Evolutionary conservation across 225 moss, liverwort and hornwort species (phyloP).

Genomic region (Polytrichum formosum): DNA sequence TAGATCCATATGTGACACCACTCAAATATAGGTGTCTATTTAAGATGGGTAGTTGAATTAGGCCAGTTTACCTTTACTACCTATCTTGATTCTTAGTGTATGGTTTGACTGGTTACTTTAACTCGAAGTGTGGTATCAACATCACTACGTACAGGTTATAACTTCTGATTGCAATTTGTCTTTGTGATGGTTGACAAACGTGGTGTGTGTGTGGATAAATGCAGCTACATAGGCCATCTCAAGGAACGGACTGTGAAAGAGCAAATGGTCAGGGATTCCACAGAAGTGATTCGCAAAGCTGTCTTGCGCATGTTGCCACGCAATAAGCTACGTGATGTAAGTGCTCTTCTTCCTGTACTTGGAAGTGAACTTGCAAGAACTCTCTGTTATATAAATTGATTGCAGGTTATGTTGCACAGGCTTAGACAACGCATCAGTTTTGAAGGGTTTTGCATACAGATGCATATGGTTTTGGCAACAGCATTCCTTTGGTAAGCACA

Average conservation of each 20-base stretch:
- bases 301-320: slow-evolving; percentile 96
- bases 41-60: too few relatives aligned
- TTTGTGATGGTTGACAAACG: neutral
- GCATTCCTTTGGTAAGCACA: too few relatives aligned
- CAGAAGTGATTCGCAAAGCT: slow-evolving; percentile 95
- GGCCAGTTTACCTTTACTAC: too few relatives aligned
- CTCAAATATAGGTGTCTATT: too few relatives aligned
- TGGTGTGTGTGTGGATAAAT: slow-evolving; percentile 9
- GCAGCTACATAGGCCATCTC: slow-evolving; percentile 87
- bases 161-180: too few relatives aligned
- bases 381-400: neutral
- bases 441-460: neutral
- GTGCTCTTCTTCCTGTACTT: slow-evolving; percentile 14
- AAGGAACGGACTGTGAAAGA: slow-evolving; percentile 98
- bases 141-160: too few relatives aligned
- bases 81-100: too few relatives aligned
- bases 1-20: too few relatives aligned
- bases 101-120: too few relatives aligned
- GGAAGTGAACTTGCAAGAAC: neutral
- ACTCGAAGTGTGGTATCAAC: too few relatives aligned
- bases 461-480: too few relatives aligned
- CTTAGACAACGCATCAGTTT: neutral
- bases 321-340: slow-evolving; percentile 91
- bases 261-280: slow-evolving; percentile 86
- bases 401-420: neutral